A percentile compares a stretch with the other conserved stretches of the same genome.
phyloP scores from a whole-genome alignment of 345 rosid species.

The Linum trigynum region DNA sequence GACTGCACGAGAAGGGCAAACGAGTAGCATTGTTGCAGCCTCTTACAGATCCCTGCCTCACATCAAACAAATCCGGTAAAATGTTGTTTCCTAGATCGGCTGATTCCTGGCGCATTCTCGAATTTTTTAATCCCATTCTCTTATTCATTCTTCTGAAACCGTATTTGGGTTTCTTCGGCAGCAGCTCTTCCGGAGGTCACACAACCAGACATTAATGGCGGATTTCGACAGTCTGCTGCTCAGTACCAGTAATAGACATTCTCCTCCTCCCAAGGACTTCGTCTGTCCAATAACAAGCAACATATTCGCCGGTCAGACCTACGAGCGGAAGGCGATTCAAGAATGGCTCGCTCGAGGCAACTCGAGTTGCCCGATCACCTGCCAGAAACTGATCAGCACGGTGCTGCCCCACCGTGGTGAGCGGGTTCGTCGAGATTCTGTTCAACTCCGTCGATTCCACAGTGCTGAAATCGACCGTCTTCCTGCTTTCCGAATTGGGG shows the following conservation, averaged over 20 bases:
- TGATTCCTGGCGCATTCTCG: too few species aligned
- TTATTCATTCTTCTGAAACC: too few species aligned
- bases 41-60: conserved; percentile 16
- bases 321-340: conserved; percentile 54
- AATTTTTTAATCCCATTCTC: too few species aligned
- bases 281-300: conserved; percentile 63
- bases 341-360: conserved; percentile 65
- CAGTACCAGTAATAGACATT: too few species aligned
- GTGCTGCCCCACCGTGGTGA: conserved; percentile 46
- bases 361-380: conserved; percentile 61
- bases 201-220: too few species aligned
- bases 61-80: conserved; percentile 12
- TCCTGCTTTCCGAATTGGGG: conserved; percentile 53
- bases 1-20: conserved; percentile 35
- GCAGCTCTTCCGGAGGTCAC: neutral
- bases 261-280: conserved; percentile 57
- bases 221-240: neutral
- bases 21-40: conserved; percentile 27
- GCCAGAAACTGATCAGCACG: conserved; percentile 43
- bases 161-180: too few species aligned
- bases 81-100: too few species aligned
- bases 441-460: conserved; percentile 47
- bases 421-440: conserved; percentile 63
- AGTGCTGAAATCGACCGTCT: conserved; percentile 43
- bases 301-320: conserved; percentile 57